Conservation (phyloP, 164 flowering plant genomes). For the Aristolochia fimbriata region DNA sequence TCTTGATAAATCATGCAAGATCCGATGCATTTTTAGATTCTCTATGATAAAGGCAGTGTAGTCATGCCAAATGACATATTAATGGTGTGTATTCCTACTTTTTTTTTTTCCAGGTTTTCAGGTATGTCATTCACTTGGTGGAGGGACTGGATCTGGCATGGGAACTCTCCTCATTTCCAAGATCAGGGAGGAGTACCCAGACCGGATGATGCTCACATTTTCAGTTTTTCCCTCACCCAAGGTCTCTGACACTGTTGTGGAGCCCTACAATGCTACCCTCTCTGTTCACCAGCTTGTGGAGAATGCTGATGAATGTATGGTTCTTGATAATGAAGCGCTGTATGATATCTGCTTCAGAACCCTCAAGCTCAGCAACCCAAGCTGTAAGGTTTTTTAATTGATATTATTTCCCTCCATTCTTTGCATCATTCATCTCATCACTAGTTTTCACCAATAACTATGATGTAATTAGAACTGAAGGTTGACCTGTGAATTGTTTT, state of each 20-base stretch:
- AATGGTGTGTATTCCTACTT: neutral
- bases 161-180: slow-evolving; percentile 77
- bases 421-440: no score
- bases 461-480: no score
- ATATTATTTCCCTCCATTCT: no score
- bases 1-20: no score
- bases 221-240: slow-evolving; percentile 67
- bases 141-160: slow-evolving; percentile 87
- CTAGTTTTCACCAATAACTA: no score
- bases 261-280: slow-evolving; percentile 84
- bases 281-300: slow-evolving; percentile 81
- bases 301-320: slow-evolving; percentile 88
- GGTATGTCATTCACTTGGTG: slow-evolving; percentile 82
- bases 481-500: no score
- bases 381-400: slow-evolving; percentile 38
- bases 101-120: slow-evolving; percentile 48
- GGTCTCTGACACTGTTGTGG: slow-evolving; percentile 87
- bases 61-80: no score
- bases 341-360: slow-evolving; percentile 82
- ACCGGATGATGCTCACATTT: slow-evolving; percentile 28
- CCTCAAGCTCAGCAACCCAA: slow-evolving; percentile 72
- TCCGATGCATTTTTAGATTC: no score
- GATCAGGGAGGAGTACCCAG: slow-evolving; percentile 43
- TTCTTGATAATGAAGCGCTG: slow-evolving; percentile 76
- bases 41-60: no score